Evolutionary conservation across 768 basidiomycete genomes (phyloP).

Genomic region (Cyclocybe aegerita): DNA sequence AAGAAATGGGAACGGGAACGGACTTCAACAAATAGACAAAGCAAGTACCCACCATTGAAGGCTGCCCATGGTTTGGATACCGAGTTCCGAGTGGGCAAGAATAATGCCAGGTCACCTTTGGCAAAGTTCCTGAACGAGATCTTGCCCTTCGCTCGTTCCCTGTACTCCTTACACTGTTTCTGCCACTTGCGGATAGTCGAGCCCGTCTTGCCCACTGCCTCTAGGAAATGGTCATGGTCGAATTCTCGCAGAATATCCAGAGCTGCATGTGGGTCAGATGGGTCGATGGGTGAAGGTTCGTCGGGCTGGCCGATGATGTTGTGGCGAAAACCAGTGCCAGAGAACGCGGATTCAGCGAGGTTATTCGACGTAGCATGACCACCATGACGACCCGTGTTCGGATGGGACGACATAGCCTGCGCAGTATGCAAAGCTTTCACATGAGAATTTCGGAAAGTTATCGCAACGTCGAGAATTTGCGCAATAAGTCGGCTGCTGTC

Average conservation of each 20-base stretch:
- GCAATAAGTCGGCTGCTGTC: slow-evolving; percentile 69
- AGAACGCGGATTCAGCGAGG: slow-evolving; percentile 49
- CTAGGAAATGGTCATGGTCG: slow-evolving; percentile 84
- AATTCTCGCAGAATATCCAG: slow-evolving; percentile 71
- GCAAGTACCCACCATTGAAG: slow-evolving; percentile 76
- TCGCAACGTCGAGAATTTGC: slow-evolving; percentile 78
- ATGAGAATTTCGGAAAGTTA: slow-evolving; percentile 76
- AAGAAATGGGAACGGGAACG: too few relatives aligned
- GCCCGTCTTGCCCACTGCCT: slow-evolving; percentile 78
- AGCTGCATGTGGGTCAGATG: slow-evolving; percentile 69
- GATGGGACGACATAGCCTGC: slow-evolving; percentile 56
- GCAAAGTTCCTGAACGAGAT: slow-evolving; percentile 95
- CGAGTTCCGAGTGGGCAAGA: slow-evolving; percentile 94
- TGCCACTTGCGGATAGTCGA: slow-evolving; percentile 94
- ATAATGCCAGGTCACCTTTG: slow-evolving; percentile 93
- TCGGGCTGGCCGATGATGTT: slow-evolving; percentile 47
- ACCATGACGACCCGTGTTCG: slow-evolving; percentile 44
- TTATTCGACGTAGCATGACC: slow-evolving; percentile 22
- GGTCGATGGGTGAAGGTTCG: slow-evolving; percentile 77
- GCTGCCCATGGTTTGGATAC: slow-evolving; percentile 96
- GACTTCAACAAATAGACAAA: not conserved
- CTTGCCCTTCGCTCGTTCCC: slow-evolving; percentile 94
- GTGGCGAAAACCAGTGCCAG: slow-evolving; percentile 50
- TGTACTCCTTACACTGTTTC: slow-evolving; percentile 94
- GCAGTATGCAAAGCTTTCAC: slow-evolving; percentile 66